Conservation (phyloP, 2,329 filamentous ascomycete genomes). For the Cytospora piceae region DNA sequence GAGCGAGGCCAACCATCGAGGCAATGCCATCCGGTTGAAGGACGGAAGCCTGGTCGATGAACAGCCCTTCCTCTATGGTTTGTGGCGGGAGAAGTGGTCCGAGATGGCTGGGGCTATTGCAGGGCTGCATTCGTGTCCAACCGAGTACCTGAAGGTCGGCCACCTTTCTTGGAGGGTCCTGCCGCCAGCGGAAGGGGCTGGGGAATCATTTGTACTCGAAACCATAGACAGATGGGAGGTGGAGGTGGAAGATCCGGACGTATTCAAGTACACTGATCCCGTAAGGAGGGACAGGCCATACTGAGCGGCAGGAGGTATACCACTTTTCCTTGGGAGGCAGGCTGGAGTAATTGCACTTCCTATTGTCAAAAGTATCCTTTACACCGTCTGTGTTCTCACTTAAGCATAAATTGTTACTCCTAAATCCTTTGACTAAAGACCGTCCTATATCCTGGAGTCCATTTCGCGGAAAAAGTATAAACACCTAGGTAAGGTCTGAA, state of each 20-base stretch:
- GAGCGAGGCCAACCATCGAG: slow-evolving; percentile 9
- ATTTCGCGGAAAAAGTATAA: too few relatives aligned
- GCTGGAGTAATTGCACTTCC: too few relatives aligned
- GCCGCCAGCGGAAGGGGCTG: neutral
- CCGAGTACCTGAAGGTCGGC: slow-evolving; percentile 22
- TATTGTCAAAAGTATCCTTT: too few relatives aligned
- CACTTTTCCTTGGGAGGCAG: too few relatives aligned
- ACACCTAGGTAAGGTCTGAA: too few relatives aligned
- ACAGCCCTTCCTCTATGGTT: slow-evolving; percentile 9
- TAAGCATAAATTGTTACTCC: too few relatives aligned
- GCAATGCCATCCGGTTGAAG: slow-evolving; percentile 16
- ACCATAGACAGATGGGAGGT: slow-evolving; percentile 21
- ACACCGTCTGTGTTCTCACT: too few relatives aligned
- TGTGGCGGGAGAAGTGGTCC: slow-evolving; percentile 16
- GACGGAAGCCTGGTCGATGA: slow-evolving; percentile 19
- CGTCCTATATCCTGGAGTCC: too few relatives aligned
- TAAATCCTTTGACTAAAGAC: too few relatives aligned
- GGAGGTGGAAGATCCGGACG: slow-evolving; percentile 4
- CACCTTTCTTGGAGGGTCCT: slow-evolving; percentile 23
- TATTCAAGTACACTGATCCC: slow-evolving; percentile 23
- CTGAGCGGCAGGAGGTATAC: neutral
- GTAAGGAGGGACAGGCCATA: slow-evolving; percentile 20
- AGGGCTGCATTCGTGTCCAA: slow-evolving; percentile 9
- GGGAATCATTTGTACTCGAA: slow-evolving; percentile 1
- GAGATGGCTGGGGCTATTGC: slow-evolving; percentile 16